These are phyloP conservation scores for Wallacemonas collosoma DNA, from an alignment of 208 protist genomes.

Conservation along the genomic window DNA sequence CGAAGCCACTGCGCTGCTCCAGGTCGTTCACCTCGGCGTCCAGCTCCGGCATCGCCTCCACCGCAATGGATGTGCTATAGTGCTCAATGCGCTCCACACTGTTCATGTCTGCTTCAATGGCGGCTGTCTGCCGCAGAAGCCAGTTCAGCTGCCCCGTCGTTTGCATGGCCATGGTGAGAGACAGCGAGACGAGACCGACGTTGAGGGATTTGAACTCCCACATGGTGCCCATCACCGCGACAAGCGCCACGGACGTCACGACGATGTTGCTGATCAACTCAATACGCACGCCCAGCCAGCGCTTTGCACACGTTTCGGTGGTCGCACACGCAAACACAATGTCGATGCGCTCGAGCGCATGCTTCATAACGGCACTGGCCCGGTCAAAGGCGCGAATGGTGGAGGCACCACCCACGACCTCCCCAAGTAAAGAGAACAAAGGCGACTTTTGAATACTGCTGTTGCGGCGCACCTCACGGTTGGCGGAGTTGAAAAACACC, in stretches of 20 bases:
- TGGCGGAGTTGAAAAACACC: constrained; percentile 56
- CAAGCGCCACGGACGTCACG: constrained; percentile 41
- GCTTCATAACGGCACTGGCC: constrained; percentile 32
- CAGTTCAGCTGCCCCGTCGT: constrained; percentile 41
- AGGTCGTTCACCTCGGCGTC: constrained; percentile 26
- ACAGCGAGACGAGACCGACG: constrained; percentile 58
- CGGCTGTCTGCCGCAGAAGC: constrained; percentile 35
- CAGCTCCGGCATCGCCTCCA: constrained; percentile 46
- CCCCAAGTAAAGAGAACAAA: constrained; percentile 76
- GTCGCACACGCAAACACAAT: constrained; percentile 43
- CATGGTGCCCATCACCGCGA: constrained; percentile 48
- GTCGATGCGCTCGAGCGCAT: constrained; percentile 68
- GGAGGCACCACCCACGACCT: constrained; percentile 85
- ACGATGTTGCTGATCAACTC: constrained; percentile 83
- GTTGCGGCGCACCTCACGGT: constrained; percentile 87
- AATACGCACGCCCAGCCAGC: constrained; percentile 89
- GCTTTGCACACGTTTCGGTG: constrained; percentile 45
- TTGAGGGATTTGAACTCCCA: constrained; percentile 40
- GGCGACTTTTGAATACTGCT: constrained; percentile 79
- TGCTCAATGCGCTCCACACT: constrained; percentile 70
- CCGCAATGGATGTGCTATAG: constrained; percentile 58
- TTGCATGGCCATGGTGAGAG: constrained; percentile 70
- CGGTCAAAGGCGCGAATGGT: constrained; percentile 82
- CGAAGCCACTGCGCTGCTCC: constrained; percentile 3
- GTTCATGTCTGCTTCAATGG: constrained; percentile 80